phyloP scores from a whole-genome alignment of 2,329 filamentous ascomycete species.

The Diaporthe batatas region DNA sequence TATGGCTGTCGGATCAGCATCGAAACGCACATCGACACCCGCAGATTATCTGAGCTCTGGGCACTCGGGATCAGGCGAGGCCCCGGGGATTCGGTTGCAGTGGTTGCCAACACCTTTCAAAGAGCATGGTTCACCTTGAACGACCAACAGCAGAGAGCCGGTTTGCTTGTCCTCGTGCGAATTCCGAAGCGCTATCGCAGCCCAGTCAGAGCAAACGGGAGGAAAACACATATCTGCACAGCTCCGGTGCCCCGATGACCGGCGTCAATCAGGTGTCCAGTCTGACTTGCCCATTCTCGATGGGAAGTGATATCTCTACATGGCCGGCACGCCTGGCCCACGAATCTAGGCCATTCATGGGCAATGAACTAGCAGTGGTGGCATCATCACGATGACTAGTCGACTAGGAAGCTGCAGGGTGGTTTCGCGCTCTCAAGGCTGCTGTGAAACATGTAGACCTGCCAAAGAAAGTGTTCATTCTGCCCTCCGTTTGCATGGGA shows the following conservation, averaged over 20 bases:
- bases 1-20: neutral
- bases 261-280: no score
- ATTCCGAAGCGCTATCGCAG: neutral
- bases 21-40: neutral
- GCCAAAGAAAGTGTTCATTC: neutral
- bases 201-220: neutral
- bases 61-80: neutral
- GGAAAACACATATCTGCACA: neutral
- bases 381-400: neutral
- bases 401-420: neutral
- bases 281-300: neutral
- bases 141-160: neutral
- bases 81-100: neutral
- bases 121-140: neutral
- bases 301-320: no score
- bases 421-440: neutral
- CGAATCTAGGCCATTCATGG: neutral
- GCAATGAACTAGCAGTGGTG: neutral
- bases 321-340: no score
- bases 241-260: no score
- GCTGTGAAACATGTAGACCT: neutral
- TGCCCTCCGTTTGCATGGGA: neutral
- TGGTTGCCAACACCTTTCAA: neutral
- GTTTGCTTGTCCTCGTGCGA: neutral
- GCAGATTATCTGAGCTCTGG: neutral